These are phyloP conservation scores for Skeletonema costatum DNA, from an alignment of 108 stramenopile species.

Conservation along the genomic window DNA sequence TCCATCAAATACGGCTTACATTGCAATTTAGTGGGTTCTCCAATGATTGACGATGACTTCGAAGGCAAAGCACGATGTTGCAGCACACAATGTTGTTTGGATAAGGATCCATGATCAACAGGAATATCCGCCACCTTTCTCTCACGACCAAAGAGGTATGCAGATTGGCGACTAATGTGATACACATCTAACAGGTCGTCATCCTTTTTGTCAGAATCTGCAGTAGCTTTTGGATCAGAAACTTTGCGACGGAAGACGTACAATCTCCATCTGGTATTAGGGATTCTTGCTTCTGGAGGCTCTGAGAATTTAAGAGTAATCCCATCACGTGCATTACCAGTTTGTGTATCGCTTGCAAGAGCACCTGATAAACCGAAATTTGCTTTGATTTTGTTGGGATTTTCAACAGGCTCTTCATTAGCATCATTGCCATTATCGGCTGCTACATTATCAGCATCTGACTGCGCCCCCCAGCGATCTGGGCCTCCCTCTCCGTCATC, in stretches of 20 bases:
- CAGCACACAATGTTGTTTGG: constrained; percentile 96
- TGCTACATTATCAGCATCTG: background rate
- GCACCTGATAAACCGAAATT: constrained; percentile 97
- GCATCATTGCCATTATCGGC: background rate
- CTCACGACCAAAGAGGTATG: constrained; percentile 94
- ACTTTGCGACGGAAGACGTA: constrained; percentile 86
- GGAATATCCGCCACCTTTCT: constrained; percentile 87
- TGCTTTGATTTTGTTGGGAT: constrained; percentile 63
- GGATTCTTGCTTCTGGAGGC: constrained; percentile 92
- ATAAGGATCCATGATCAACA: constrained; percentile 83
- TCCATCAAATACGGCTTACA: constrained; percentile 97
- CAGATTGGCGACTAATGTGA: constrained; percentile 87
- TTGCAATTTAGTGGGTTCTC: constrained; percentile 33
- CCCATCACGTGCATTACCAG: constrained; percentile 93
- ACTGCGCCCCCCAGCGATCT: background rate
- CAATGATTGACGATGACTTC: constrained; percentile 15
- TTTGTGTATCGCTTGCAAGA: constrained; percentile 84
- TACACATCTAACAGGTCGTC: constrained; percentile 76
- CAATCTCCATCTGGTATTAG: constrained; percentile 92
- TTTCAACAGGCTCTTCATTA: constrained; percentile 10
- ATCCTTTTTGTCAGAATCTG: constrained; percentile 1
- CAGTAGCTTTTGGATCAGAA: background rate
- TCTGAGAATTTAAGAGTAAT: constrained; percentile 93
- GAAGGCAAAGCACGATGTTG: constrained; percentile 87
- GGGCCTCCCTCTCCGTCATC: background rate